Evolutionary conservation across 2,329 filamentous ascomycete genomes (phyloP), one percentile per base, ranked within the genome.

Genomic region (Ambrosiella cleistominuta): DNA sequence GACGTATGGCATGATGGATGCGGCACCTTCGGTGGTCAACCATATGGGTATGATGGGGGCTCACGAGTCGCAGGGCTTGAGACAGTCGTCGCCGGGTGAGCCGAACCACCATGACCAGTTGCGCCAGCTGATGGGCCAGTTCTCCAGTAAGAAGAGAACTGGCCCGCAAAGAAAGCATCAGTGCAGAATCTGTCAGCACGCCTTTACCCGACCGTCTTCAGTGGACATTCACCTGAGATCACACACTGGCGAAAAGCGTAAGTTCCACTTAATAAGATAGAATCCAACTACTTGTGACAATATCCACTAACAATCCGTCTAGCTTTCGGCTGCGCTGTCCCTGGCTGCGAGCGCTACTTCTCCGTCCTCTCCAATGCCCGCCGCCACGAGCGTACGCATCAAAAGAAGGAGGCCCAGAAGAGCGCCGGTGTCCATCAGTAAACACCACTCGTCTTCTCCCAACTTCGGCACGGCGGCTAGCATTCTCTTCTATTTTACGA

Each of bases 131-230:
- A 98, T 98, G 93, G 83, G 88, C 56, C 90, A 95, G 66, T 97
- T 97, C 74, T 96, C 88, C 72, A 96, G 91, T 62, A 96, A 96
- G 72, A 84, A 96, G 56, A 90, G 89, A 0, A 90, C 88, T 15
- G 95, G 88, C 72, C 93, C 91, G 8, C 89, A 96, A 69, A 97
- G 97, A 82, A 97, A 97, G 77, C 93, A 97, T 75, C 96, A 96
- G 76, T 97, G 91, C 80, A 96, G 95, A 74, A 87, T 97, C 61
- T 97, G 91, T 75, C 91, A 96, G 71, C 96, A 97, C 78, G 83
- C 91, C 49, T 97, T 97, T 70, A 96, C 91, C 1, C 81, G 91
- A 57, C 91, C 91, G 1, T 95, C 89, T 68, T 96, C 91, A 12
- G 71, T 97, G 44, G 91, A 96, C 69, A 97, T 91, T 38, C 91